These are phyloP conservation scores for Lentinula lateritia DNA, from an alignment of 768 basidiomycete genomes.

Conservation along the genomic window DNA sequence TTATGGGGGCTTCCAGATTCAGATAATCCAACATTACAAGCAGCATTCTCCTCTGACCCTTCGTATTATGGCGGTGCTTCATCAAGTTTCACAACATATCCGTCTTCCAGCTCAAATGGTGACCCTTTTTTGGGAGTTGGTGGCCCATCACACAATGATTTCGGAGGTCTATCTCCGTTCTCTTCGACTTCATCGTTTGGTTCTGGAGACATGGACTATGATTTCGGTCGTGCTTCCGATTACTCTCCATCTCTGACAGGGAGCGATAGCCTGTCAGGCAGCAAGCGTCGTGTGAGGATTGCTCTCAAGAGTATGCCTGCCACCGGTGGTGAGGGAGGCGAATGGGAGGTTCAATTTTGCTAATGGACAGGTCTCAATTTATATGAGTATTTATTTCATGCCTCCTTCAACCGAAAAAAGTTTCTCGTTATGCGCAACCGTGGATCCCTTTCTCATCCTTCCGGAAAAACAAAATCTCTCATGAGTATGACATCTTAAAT, in stretches of 20 bases:
- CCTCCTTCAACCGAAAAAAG: background rate
- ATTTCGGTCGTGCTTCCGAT: slow-evolving; percentile 29
- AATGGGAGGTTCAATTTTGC: slow-evolving; percentile 77
- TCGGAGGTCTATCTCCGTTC: slow-evolving; percentile 4
- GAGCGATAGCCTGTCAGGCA: slow-evolving; percentile 23
- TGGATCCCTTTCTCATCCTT: slow-evolving; percentile 2
- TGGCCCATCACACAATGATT: slow-evolving; percentile 30
- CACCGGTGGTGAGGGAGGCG: slow-evolving; percentile 61
- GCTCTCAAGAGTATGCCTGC: slow-evolving; percentile 61
- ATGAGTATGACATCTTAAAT: background rate
- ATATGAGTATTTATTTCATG: background rate
- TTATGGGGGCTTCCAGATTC: slow-evolving; percentile 4
- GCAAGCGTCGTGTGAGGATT: slow-evolving; percentile 54
- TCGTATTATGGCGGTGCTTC: slow-evolving; percentile 5
- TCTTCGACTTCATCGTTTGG: slow-evolving; percentile 5
- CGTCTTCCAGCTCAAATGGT: slow-evolving; percentile 26
- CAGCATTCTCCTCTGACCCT: slow-evolving; percentile 17
- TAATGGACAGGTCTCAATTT: slow-evolving; percentile 21
- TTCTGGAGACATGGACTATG: background rate
- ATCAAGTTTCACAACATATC: slow-evolving; percentile 13
- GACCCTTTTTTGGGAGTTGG: slow-evolving; percentile 62
- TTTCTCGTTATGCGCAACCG: background rate
- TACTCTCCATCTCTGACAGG: slow-evolving; percentile 14
- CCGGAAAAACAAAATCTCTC: background rate
- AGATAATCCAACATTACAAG: slow-evolving; percentile 4